Percentiles rank a stretch among this genome's conserved stretches.
phyloP scores from a whole-genome alignment of 1,284 basidiomycete genomes.

The Psilocybe mexicana region DNA sequence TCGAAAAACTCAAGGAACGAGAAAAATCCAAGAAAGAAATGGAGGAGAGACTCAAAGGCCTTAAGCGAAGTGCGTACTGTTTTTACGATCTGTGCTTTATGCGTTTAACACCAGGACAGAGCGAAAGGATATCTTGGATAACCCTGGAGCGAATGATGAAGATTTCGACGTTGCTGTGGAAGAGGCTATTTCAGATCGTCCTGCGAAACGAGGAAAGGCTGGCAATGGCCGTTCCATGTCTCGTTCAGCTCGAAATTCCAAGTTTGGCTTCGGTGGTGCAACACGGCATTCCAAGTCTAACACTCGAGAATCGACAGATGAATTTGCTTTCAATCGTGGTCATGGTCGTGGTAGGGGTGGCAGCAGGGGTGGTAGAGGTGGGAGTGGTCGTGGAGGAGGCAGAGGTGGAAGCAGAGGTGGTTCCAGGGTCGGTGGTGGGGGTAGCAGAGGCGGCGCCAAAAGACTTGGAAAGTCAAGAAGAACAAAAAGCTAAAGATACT shows the following conservation, averaged over 20 bases:
- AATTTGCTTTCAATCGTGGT: constrained; percentile 53
- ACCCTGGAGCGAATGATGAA: constrained; percentile 65
- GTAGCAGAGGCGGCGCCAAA: constrained; percentile 37
- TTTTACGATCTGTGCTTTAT: constrained; percentile 1
- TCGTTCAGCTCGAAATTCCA: constrained; percentile 72
- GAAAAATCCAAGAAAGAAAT: constrained; percentile 75
- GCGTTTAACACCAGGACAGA: constrained; percentile 43
- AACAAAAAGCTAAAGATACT: constrained; percentile 12
- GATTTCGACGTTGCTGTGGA: constrained; percentile 87
- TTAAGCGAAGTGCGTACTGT: constrained; percentile 78
- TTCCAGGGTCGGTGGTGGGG: constrained; percentile 29
- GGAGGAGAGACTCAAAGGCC: constrained; percentile 78
- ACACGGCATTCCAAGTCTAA: constrained; percentile 78
- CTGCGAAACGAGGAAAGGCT: constrained; percentile 55
- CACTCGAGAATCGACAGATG: constrained; percentile 75
- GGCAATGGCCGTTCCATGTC: constrained; percentile 44
- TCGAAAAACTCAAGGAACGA: constrained; percentile 43
- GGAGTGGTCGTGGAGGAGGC: constrained; percentile 35
- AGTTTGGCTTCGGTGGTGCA: constrained; percentile 78
- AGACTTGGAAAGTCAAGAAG: constrained; percentile 67
- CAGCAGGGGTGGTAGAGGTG: constrained; percentile 28
- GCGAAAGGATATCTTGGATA: constrained; percentile 82
- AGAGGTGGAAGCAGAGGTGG: constrained; percentile 27
- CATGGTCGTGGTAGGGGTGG: constrained; percentile 33
- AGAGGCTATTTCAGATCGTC: constrained; percentile 78